Evolutionary conservation across 2,329 filamentous ascomycete species (phyloP), one percentile per base, ranked within the genome.

Genomic region (Metarhizium humberi): DNA sequence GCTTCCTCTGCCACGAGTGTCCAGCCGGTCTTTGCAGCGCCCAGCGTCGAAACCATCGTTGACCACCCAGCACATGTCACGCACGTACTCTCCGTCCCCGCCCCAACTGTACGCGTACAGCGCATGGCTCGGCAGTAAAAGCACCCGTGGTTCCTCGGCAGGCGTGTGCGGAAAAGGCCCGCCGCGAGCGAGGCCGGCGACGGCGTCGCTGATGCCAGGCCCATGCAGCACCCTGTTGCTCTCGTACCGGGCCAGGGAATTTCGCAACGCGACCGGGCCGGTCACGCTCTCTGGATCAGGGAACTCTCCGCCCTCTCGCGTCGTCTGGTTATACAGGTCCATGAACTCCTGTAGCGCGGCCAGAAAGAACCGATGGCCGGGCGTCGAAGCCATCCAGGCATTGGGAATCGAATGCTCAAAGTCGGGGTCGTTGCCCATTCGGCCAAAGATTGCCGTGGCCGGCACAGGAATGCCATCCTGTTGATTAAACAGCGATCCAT

Each of bases 321-420:
- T 55, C 20, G 51, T 45, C 11, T 53, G 30, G 10, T 43, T 36
- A 49, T 48, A 29, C 10, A 11, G 52, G 7, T 53, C 30, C 29
- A n/a, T 47, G 38, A 57, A n/a, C 13, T 34, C 18, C 38, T 67
- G 47, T 16, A 67, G 42, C 16, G 49, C 32, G 10, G 62, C 52
- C 7, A 70, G 61, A 56, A 68, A 69, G 56, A 71, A 67, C 1
- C 68, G 64, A 51, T 71, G 67, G 18, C 66, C 64, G 0, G 67
- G 69, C 1, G 67, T 66, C 3, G 68, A 60, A 5, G 66, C 67
- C 68, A 70, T 71, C 68, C 67, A 71, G 3, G 68, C 69, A 50
- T 71, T 71, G 45, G 68, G 68, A 29, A 71, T 69, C n/a, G 64
- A 66, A 52, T 70, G 65, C 29, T 58, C 56, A 38, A 63, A 68